Percentiles rank a stretch among this genome's conserved stretches.
phyloP scores from a whole-genome alignment of 768 basidiomycete species.

The Macrolepiota albuminosa region DNA sequence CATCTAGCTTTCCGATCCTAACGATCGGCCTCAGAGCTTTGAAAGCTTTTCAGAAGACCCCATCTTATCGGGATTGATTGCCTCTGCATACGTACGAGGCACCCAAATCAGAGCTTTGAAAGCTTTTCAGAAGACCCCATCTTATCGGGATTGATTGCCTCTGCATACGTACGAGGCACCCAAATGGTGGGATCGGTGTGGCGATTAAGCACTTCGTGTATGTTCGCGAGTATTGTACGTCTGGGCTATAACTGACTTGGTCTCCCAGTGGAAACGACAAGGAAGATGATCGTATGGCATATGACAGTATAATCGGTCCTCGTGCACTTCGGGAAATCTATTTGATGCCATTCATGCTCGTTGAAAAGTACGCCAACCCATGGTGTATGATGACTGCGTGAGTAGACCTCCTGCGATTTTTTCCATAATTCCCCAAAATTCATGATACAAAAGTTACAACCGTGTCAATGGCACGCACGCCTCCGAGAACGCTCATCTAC shows the following conservation, averaged over 20 bases:
- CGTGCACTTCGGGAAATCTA: conserved; percentile 74
- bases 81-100: conserved; percentile 71
- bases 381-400: conserved; percentile 73
- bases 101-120: conserved; percentile 74
- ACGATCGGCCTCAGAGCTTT: conserved; percentile 43
- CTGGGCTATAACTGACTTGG: background rate
- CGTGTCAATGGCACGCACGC: conserved; percentile 73
- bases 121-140: conserved; percentile 77
- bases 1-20: background rate
- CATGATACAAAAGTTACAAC: conserved; percentile 46
- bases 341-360: conserved; percentile 71
- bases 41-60: conserved; percentile 83
- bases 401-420: conserved; percentile 19
- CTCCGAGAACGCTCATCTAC: conserved; percentile 57
- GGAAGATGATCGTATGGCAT: conserved; percentile 69
- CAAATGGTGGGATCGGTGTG: conserved; percentile 73
- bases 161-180: conserved; percentile 72
- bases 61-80: conserved; percentile 61
- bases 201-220: conserved; percentile 83
- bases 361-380: conserved; percentile 58
- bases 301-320: conserved; percentile 60
- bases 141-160: conserved; percentile 65
- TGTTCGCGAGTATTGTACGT: conserved; percentile 8
- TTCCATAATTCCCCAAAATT: background rate
- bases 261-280: conserved; percentile 66